Evolutionary conservation across 495 filamentous ascomycete genomes (phyloP).

Genomic region (Xylaria intraflava): DNA sequence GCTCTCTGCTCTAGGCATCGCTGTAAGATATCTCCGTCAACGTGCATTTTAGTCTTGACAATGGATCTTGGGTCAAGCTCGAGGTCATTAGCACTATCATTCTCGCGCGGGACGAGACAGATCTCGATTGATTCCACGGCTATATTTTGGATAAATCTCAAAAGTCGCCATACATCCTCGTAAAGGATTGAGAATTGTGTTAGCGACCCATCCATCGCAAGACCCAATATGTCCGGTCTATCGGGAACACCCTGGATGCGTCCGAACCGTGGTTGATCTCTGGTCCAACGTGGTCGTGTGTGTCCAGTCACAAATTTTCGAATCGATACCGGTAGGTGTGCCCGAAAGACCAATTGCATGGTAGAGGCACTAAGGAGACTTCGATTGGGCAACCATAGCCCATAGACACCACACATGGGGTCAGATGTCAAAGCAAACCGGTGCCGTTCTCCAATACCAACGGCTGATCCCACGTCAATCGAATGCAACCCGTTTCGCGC

Average conservation of each 20-base stretch:
- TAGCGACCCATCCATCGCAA: constrained; percentile 59
- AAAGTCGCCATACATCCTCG: constrained; percentile 50
- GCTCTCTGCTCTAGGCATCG: constrained; percentile 45
- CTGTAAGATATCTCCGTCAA: constrained; percentile 62
- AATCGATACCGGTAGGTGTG: constrained; percentile 43
- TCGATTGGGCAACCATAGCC: constrained; percentile 42
- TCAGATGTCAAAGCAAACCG: constrained; percentile 42
- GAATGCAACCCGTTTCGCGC: constrained; percentile 32
- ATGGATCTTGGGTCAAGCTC: constrained; percentile 23
- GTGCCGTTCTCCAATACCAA: constrained; percentile 8
- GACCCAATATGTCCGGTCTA: constrained; percentile 50
- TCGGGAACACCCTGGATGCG: constrained; percentile 21
- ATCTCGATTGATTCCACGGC: constrained; percentile 19
- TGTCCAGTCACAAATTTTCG: constrained; percentile 40
- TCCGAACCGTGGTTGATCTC: constrained; percentile 17
- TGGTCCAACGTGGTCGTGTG: constrained; percentile 38
- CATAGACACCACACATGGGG: constrained; percentile 40
- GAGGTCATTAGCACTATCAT: not conserved
- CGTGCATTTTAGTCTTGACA: constrained; percentile 45
- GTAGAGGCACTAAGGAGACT: constrained; percentile 27
- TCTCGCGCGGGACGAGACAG: not conserved
- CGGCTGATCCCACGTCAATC: constrained; percentile 28
- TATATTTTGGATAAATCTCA: constrained; percentile 58
- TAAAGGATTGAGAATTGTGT: constrained; percentile 53
- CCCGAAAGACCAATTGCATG: constrained; percentile 45